Evolutionary conservation across 257 asterid genomes (phyloP).

Genomic region (Parsonsia alboflavescens): DNA sequence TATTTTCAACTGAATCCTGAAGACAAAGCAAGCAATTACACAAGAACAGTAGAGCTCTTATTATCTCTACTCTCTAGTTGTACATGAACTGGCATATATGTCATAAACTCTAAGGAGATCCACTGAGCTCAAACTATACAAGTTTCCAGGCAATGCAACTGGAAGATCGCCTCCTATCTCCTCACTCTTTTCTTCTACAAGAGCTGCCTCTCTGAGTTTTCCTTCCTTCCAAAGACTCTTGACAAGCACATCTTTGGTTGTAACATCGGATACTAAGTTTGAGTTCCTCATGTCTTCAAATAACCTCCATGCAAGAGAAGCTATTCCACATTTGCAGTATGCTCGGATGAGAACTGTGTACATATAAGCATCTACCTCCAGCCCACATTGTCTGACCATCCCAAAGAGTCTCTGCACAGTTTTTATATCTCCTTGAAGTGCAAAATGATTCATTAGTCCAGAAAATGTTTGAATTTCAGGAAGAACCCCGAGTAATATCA

Average conservation of each 20-base stretch:
- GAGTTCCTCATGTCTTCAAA: constrained; percentile 76
- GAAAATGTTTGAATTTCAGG: constrained; percentile 79
- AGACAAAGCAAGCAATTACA: background rate
- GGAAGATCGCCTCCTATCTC: constrained; percentile 42
- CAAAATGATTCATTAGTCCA: constrained; percentile 87
- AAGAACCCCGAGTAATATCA: constrained; percentile 53
- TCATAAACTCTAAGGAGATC: constrained; percentile 53
- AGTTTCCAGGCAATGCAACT: constrained; percentile 61
- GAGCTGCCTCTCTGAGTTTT: constrained; percentile 85
- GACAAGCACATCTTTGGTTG: constrained; percentile 65
- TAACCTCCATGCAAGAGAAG: constrained; percentile 76
- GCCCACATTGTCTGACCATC: constrained; percentile 65
- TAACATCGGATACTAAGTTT: constrained; percentile 46
- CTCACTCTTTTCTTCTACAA: constrained; percentile 70
- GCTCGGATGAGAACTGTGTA: constrained; percentile 76
- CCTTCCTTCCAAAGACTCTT: constrained; percentile 94
- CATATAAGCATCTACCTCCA: constrained; percentile 84
- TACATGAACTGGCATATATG: constrained; percentile 52
- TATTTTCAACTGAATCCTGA: background rate
- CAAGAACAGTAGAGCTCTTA: background rate
- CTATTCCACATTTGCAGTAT: constrained; percentile 81
- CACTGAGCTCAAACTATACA: constrained; percentile 57
- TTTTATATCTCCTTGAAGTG: constrained; percentile 70
- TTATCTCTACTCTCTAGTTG: background rate
- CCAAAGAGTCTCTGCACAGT: constrained; percentile 78